These are phyloP conservation scores for Phytophthora pini DNA, from an alignment of 352 stramenopile species.

Conservation along the genomic window DNA sequence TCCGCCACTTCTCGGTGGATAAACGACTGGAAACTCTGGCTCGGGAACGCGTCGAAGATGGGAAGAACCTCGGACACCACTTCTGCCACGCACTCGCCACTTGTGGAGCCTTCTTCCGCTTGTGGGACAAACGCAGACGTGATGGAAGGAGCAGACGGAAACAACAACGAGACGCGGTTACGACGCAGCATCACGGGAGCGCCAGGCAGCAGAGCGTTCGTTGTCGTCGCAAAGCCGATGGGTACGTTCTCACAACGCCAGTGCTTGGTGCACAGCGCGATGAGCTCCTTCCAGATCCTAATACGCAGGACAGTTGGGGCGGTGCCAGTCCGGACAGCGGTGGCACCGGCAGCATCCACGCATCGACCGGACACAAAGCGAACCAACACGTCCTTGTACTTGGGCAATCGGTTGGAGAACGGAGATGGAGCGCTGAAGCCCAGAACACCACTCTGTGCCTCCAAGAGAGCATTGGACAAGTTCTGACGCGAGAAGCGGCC, in stretches of 20 bases:
- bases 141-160: conserved; percentile 62
- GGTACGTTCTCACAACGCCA: conserved; percentile 74
- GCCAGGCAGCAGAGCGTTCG: conserved; percentile 54
- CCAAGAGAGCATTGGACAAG: conserved; percentile 64
- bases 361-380: conserved; percentile 58
- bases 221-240: conserved; percentile 64
- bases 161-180: conserved; percentile 73
- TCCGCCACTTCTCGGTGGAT: conserved; percentile 69
- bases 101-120: conserved; percentile 21
- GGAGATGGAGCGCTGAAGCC: conserved; percentile 37
- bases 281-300: conserved; percentile 66
- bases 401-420: conserved; percentile 47
- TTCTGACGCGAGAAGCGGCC: conserved; percentile 75
- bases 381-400: conserved; percentile 72
- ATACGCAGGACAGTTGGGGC: conserved; percentile 50
- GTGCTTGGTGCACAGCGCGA: conserved; percentile 75
- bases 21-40: conserved; percentile 61
- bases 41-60: conserved; percentile 71
- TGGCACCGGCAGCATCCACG: conserved; percentile 21
- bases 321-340: conserved; percentile 25
- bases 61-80: conserved; percentile 64
- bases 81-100: conserved; percentile 55
- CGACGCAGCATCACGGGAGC: conserved; percentile 70
- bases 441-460: conserved; percentile 41
- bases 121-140: conserved; percentile 54